Evolutionary conservation across 2,329 filamentous ascomycete species (phyloP).

Genomic region (Bipolaris cookei): DNA sequence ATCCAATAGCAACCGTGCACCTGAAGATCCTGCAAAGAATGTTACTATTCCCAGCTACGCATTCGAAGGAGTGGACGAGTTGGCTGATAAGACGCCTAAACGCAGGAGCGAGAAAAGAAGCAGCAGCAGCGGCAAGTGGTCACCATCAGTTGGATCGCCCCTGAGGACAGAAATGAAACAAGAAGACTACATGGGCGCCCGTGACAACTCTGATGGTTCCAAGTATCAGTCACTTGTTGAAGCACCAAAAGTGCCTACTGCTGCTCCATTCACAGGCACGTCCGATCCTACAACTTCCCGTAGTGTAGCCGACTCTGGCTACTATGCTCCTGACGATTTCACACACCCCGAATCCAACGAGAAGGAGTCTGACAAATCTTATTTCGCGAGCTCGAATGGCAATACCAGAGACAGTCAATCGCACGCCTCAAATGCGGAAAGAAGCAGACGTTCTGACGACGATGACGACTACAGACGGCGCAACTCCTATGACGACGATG

Average conservation of each 20-base stretch:
- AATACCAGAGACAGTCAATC: conserved; percentile 31
- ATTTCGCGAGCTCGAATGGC: conserved; percentile 43
- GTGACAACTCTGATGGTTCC: conserved; percentile 8
- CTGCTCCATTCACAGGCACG: conserved; percentile 18
- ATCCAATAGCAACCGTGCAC: conserved; percentile 26
- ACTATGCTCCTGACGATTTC: conserved; percentile 43
- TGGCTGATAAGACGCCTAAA: conserved; percentile 51
- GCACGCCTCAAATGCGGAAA: conserved; percentile 17
- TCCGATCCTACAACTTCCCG: conserved; percentile 24
- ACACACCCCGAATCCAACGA: conserved; percentile 25
- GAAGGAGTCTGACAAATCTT: conserved; percentile 46
- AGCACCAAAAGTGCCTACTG: conserved; percentile 22
- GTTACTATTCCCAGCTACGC: conserved; percentile 42
- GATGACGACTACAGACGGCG: conserved; percentile 19
- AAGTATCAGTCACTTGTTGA: conserved; percentile 26
- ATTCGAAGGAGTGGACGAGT: conserved; percentile 45
- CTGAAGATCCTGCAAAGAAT: conserved; percentile 23
- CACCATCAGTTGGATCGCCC: conserved; percentile 52
- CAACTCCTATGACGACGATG: conserved; percentile 29
- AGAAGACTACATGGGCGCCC: conserved; percentile 51
- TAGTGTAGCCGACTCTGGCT: conserved; percentile 41
- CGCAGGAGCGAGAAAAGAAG: conserved; percentile 57
- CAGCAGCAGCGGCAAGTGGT: conserved; percentile 50
- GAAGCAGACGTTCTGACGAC: conserved; percentile 12
- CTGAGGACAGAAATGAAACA: conserved; percentile 54